phyloP scores from a whole-genome alignment of 306 rosid genomes.

The Purshia tridentata region DNA sequence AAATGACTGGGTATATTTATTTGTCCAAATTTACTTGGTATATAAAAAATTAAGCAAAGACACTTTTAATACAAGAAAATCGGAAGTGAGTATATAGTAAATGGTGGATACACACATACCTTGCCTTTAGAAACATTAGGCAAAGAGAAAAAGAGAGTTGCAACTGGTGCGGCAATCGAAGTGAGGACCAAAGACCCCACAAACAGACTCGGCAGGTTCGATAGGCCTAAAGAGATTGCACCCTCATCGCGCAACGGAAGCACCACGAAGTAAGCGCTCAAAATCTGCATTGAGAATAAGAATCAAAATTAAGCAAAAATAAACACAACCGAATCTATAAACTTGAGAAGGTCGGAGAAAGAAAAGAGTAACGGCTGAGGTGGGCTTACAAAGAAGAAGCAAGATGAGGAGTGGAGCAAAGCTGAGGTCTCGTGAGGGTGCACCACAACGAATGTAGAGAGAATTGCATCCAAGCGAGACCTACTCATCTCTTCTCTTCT shows the following conservation, averaged over 20 bases:
- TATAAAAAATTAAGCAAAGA: neutral
- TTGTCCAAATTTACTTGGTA: neutral
- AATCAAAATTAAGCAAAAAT: neutral
- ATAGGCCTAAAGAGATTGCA: constrained; percentile 82
- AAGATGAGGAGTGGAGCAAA: constrained; percentile 70
- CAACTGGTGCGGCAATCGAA: constrained; percentile 77
- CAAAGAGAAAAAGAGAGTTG: constrained; percentile 76
- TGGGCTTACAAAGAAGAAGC: constrained; percentile 86
- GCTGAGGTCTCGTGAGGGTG: constrained; percentile 86
- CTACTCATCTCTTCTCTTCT: constrained; percentile 41
- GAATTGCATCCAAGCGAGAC: constrained; percentile 49
- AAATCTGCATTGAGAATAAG: constrained; percentile 41
- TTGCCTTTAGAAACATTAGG: constrained; percentile 70
- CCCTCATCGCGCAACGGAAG: constrained; percentile 98
- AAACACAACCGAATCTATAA: neutral
- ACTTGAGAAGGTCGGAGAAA: constrained; percentile 2
- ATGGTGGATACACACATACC: constrained; percentile 36
- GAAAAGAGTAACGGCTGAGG: neutral
- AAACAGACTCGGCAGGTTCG: constrained; percentile 76
- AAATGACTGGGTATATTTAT: too few relatives aligned
- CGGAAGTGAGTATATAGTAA: neutral
- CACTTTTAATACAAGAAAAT: neutral
- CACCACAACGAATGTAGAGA: constrained; percentile 71
- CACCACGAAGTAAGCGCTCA: constrained; percentile 93
- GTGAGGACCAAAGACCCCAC: constrained; percentile 83